These are phyloP conservation scores for Castanea crenata DNA, from an alignment of 306 rosid species.

Conservation along the genomic window DNA sequence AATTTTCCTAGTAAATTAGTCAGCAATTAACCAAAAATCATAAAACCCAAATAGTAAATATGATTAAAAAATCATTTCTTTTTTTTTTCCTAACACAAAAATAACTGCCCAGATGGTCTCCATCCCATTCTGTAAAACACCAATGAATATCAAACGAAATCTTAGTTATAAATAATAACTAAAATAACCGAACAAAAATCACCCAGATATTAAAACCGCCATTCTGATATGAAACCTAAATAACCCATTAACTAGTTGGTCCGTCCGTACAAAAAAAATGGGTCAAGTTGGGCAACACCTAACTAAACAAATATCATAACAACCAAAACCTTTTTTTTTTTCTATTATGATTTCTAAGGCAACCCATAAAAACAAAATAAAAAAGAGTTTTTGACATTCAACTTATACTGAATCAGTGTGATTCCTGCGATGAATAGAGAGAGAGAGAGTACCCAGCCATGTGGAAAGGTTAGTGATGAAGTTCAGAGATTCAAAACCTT, in stretches of 20 bases:
- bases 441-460: constrained; percentile 64
- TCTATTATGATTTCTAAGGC: no score
- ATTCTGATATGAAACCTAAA: no score
- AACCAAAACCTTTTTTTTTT: no score
- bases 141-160: not conserved
- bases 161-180: not conserved
- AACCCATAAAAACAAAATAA: not conserved
- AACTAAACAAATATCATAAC: not conserved
- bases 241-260: not conserved
- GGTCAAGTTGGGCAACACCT: not conserved
- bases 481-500: constrained; percentile 5
- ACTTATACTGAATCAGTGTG: not conserved
- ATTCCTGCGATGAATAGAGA: not conserved
- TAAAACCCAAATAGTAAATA: no score
- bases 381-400: not conserved
- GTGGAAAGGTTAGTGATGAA: constrained; percentile 6
- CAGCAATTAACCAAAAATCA: not conserved
- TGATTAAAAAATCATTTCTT: no score
- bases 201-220: not conserved
- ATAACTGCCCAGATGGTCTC: not conserved
- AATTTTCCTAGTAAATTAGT: not conserved
- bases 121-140: not conserved
- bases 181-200: not conserved
- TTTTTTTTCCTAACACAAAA: no score
- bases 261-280: not conserved